phyloP scores from a whole-genome alignment of 2,329 filamentous ascomycete genomes.

The Colletotrichum endophyticum region DNA sequence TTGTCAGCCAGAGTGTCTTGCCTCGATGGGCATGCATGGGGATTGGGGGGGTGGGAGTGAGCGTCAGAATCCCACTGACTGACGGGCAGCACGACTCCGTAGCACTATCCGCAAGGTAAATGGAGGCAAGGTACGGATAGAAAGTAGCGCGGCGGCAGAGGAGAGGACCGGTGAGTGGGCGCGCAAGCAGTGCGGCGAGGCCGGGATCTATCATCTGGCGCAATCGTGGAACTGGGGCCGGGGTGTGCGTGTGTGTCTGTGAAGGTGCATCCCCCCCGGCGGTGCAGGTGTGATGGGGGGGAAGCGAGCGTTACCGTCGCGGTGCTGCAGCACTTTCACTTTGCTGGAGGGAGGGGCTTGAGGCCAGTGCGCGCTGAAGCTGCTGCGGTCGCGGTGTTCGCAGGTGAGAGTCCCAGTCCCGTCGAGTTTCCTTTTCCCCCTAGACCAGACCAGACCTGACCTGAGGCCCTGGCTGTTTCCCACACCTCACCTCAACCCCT shows the following conservation, averaged over 20 bases:
- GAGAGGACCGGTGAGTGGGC: background rate
- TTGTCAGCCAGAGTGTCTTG: slow-evolving; percentile 17
- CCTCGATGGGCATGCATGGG: background rate
- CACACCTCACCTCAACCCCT: background rate
- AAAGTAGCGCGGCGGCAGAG: background rate
- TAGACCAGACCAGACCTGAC: background rate
- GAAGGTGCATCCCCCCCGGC: background rate
- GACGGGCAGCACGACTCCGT: background rate
- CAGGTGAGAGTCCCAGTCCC: background rate
- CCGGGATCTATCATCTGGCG: slow-evolving; percentile 15
- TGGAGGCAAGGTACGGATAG: background rate
- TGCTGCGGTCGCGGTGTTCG: background rate
- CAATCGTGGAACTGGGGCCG: slow-evolving; percentile 12
- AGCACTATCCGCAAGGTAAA: background rate
- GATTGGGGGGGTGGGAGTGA: background rate
- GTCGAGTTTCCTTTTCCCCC: background rate
- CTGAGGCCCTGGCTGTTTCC: background rate
- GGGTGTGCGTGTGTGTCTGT: background rate
- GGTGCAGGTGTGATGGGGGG: background rate
- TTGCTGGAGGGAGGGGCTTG: background rate
- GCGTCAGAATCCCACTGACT: background rate
- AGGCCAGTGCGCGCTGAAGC: background rate
- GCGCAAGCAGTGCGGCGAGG: background rate
- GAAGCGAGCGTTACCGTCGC: background rate
- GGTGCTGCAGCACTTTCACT: background rate